Percentiles rank a stretch among this genome's conserved stretches.
Conservation (phyloP, 2,329 filamentous ascomycete species). For the Penicillium verrucosum region DNA sequence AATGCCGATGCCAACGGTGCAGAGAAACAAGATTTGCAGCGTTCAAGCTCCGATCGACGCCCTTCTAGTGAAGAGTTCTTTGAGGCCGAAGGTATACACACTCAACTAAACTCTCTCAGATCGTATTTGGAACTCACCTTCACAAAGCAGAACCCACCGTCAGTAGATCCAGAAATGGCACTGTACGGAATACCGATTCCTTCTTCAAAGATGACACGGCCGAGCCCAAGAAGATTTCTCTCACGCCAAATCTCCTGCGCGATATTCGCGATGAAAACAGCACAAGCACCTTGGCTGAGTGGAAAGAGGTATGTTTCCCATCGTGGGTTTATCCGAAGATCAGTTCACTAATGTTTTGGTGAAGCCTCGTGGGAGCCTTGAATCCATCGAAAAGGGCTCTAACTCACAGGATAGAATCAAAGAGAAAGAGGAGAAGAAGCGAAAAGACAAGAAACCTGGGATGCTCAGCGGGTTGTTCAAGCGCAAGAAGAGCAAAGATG, state of each 20-base stretch:
- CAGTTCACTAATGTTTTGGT: conserved; percentile 16
- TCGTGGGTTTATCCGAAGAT: neutral
- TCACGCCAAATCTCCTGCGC: conserved; percentile 86
- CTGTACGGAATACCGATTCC: conserved; percentile 85
- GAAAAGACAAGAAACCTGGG: conserved; percentile 67
- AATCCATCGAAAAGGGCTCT: conserved; percentile 69
- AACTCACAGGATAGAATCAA: conserved; percentile 62
- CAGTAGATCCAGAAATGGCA: conserved; percentile 72
- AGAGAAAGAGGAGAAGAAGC: conserved; percentile 76
- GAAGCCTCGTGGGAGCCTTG: conserved; percentile 65
- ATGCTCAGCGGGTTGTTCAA: conserved; percentile 71
- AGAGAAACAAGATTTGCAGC: conserved; percentile 27
- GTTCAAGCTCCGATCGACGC: conserved; percentile 35
- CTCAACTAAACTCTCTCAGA: neutral
- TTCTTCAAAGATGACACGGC: conserved; percentile 96
- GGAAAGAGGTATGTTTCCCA: conserved; percentile 38
- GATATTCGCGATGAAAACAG: conserved; percentile 54
- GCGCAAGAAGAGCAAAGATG: conserved; percentile 56
- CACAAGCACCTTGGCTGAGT: conserved; percentile 26
- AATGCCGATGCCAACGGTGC: conserved; percentile 19
- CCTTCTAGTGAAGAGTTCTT: conserved; percentile 67
- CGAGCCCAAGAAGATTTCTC: conserved; percentile 94
- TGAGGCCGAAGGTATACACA: conserved; percentile 42
- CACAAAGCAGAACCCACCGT: conserved; percentile 28
- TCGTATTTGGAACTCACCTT: conserved; percentile 16